Evolutionary conservation across 176 grass and related monocot species (phyloP).

Genomic region (Leersia perrieri): DNA sequence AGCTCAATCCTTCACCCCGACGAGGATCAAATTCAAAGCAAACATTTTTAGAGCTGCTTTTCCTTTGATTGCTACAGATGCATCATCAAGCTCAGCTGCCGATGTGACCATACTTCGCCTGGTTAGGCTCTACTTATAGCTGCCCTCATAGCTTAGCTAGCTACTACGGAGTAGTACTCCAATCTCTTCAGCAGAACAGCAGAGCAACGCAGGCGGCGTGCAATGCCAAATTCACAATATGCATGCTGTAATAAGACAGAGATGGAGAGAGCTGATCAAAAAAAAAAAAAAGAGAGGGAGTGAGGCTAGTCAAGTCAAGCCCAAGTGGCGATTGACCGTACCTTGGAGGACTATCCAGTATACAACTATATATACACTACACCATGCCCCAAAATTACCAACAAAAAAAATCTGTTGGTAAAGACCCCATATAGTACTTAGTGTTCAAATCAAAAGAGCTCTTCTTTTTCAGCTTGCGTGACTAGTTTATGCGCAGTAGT

Average conservation of each 20-base stretch:
- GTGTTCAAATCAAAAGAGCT: not conserved
- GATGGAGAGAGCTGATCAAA: conserved; percentile 18
- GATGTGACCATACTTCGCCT: conserved; percentile 31
- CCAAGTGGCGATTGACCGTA: conserved; percentile 29
- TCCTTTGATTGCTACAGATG: no score
- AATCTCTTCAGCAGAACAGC: not conserved
- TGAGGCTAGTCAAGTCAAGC: conserved; percentile 24
- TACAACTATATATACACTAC: no score
- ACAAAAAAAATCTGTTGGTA: no score
- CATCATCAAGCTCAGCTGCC: not conserved
- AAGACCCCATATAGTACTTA: no score
- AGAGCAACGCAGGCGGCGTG: not conserved
- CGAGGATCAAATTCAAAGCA: no score
- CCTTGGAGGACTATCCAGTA: no score
- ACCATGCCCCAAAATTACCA: no score
- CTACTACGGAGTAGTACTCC: no score
- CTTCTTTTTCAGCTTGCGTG: not conserved
- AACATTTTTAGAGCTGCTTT: no score
- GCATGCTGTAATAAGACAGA: not conserved
- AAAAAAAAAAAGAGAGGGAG: conserved; percentile 16
- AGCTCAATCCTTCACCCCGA: no score
- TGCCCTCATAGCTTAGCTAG: not conserved
- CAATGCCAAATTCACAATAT: no score
- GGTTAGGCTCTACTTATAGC: not conserved
- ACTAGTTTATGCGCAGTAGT: conserved; percentile 17